These are phyloP conservation scores for Epichloe bromicola DNA, from an alignment of 2,329 filamentous ascomycete genomes.

Conservation along the genomic window DNA sequence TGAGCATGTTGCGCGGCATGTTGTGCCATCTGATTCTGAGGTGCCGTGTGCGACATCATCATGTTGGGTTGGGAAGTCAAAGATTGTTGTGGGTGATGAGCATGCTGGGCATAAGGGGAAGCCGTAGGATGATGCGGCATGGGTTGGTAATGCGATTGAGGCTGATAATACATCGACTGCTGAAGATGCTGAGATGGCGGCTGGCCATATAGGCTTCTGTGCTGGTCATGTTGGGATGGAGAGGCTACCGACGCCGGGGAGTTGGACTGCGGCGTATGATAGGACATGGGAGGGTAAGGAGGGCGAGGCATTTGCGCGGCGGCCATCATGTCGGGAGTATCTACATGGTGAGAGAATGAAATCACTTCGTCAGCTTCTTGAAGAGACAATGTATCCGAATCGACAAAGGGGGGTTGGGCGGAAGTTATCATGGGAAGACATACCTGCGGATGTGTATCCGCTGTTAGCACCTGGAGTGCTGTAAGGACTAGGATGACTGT, in stretches of 20 bases:
- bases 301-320: slow-evolving; percentile 56
- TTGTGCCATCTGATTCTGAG: slow-evolving; percentile 45
- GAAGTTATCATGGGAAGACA: slow-evolving; percentile 22
- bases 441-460: slow-evolving; percentile 80
- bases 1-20: slow-evolving; percentile 43
- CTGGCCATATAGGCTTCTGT: slow-evolving; percentile 75
- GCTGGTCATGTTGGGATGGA: slow-evolving; percentile 76
- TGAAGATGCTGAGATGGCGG: slow-evolving; percentile 67
- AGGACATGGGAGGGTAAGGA: slow-evolving; percentile 75
- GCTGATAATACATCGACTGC: slow-evolving; percentile 64
- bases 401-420: neutral
- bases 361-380: neutral
- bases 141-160: slow-evolving; percentile 49
- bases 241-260: slow-evolving; percentile 90
- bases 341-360: slow-evolving; percentile 18
- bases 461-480: slow-evolving; percentile 69
- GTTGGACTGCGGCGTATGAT: slow-evolving; percentile 90
- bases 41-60: slow-evolving; percentile 50
- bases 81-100: slow-evolving; percentile 29
- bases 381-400: neutral
- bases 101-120: slow-evolving; percentile 49
- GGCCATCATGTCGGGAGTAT: slow-evolving; percentile 56
- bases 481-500: slow-evolving; percentile 69
- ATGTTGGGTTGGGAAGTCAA: slow-evolving; percentile 53
- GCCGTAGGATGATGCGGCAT: slow-evolving; percentile 50